These are phyloP conservation scores for Pleurozium schreberi DNA, from an alignment of 225 moss, liverwort and hornwort species.

Conservation along the genomic window DNA sequence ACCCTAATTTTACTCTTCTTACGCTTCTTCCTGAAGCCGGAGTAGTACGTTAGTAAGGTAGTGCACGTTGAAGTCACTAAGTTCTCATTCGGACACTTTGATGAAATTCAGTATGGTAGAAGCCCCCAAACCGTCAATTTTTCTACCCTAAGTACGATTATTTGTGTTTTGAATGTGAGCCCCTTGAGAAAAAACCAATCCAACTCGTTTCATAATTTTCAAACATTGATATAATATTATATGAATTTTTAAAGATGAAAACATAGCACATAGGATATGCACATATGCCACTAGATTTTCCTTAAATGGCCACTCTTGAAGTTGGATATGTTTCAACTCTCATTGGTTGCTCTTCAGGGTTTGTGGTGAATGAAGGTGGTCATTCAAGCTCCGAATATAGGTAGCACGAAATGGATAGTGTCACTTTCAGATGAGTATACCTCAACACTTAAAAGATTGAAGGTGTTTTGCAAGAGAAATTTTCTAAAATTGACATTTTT, in stretches of 20 bases:
- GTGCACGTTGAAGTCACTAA: not conserved
- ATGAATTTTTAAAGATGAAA: not conserved
- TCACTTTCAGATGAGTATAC: not conserved
- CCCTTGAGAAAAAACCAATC: not conserved
- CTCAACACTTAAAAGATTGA: not conserved
- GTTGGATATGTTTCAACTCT: not conserved
- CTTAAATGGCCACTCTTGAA: not conserved
- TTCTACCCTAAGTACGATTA: no score
- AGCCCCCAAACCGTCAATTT: not conserved
- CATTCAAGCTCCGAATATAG: not conserved
- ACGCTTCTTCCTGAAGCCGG: not conserved
- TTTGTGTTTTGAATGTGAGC: not conserved
- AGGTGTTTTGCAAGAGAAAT: not conserved
- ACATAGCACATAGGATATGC: fast-evolving
- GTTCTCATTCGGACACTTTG: not conserved
- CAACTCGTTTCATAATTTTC: not conserved
- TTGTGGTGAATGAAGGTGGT: not conserved
- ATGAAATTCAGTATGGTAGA: not conserved
- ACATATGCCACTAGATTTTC: fast-evolving
- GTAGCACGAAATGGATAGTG: not conserved
- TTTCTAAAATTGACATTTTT: not conserved
- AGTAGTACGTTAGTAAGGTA: not conserved
- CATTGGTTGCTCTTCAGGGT: not conserved
- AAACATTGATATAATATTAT: not conserved
- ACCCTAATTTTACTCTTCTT: not conserved